These are phyloP conservation scores for Ramularia endophylla DNA, from an alignment of 2,329 filamentous ascomycete species.

Conservation along the genomic window DNA sequence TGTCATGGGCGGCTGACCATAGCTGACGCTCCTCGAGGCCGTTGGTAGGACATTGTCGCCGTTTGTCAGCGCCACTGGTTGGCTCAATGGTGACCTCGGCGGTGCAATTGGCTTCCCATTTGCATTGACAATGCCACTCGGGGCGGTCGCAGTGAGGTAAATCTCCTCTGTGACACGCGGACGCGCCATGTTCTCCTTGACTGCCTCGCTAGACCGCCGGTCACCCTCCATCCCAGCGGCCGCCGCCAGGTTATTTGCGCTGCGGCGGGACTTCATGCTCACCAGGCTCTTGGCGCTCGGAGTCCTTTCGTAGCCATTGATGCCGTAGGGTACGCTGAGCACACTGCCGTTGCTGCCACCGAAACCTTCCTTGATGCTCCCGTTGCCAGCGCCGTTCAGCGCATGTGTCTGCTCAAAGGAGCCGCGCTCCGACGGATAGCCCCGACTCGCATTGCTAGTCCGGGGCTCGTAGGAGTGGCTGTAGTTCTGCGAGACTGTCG, in stretches of 20 bases:
- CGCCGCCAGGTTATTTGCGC: constrained; percentile 18
- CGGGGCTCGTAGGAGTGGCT: background rate
- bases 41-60: constrained; percentile 12
- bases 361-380: constrained; percentile 35
- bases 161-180: constrained; percentile 38
- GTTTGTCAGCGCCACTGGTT: constrained; percentile 14
- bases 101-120: constrained; percentile 33
- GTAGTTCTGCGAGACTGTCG: no score
- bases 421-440: background rate
- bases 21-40: constrained; percentile 15
- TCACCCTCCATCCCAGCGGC: constrained; percentile 23
- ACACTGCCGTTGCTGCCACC: constrained; percentile 27
- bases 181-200: constrained; percentile 22
- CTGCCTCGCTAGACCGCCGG: constrained; percentile 25
- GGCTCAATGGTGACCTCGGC: constrained; percentile 26
- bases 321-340: constrained; percentile 22
- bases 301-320: constrained; percentile 19
- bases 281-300: constrained; percentile 24
- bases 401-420: background rate
- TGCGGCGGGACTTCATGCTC: constrained; percentile 30
- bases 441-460: background rate
- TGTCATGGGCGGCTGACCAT: constrained; percentile 17
- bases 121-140: background rate
- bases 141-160: constrained; percentile 39
- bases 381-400: constrained; percentile 33